Evolutionary conservation across 306 rosid species (phyloP), one percentile per base, ranked within the genome.

Genomic region (Cucumis hystrix): DNA sequence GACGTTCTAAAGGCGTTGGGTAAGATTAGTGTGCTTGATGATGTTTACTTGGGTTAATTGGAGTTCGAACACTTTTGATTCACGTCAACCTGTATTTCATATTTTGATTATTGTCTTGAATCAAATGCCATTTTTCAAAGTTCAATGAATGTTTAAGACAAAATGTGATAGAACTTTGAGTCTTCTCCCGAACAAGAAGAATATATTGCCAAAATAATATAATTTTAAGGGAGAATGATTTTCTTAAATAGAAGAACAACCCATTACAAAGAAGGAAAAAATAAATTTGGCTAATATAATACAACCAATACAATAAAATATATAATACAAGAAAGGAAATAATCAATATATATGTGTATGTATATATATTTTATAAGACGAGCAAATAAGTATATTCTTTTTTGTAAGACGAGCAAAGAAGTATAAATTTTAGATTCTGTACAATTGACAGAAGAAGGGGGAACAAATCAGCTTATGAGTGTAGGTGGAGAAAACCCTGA

Each of bases 1-100:
- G 97, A 75, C 97, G 99, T 77, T 95, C 99, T 9, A 95, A 95
- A 87, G 99, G 99, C 72, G 92, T 92, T 85, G 99, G 99, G 99
- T 95, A 82, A 37, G 97, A 82, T 64, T 82, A 68, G 12, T 61
- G 69, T 80, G 39, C 54, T 73, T 60, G 11, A 77, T 14, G 65
- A n/a, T 56, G 13, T 17, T 35, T 16, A 21, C 74, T 68, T 69
- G 25, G 15, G 41, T 52, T 59, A 25, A 52, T 20, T 68, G 18
- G 54, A 20, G 74, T 43, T 47, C 2, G 6, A 43, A 41, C 12
- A 41, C n/a, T 68, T 68, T 68, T 68, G 55, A 43, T n/a, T 67
- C 74, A 67, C 25, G 35, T 18, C 11, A 16, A 15, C 52, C 41
- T 9, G 10, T 40, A 41, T 39, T 66, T 40, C 73, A 37, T 39